Evolutionary conservation across 306 rosid genomes (phyloP).

Genomic region (Prunus fruticosa): DNA sequence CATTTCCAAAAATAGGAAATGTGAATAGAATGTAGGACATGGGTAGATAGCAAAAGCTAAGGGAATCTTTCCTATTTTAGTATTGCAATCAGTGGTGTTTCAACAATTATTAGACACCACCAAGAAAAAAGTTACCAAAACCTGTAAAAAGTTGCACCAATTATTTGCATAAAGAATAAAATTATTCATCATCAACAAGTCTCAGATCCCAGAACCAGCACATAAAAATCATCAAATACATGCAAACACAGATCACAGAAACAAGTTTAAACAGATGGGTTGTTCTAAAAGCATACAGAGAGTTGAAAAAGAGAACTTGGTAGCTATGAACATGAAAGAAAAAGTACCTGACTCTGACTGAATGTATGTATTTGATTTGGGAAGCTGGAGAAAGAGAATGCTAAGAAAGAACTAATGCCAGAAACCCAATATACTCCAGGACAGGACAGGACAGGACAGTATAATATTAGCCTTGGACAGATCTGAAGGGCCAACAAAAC

Average conservation of each 20-base stretch:
- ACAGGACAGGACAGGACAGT: neutral
- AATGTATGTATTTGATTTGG: neutral
- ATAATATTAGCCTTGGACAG: neutral
- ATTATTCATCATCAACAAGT: neutral
- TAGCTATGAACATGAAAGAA: neutral
- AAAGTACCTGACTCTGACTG: neutral
- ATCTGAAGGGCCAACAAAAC: neutral
- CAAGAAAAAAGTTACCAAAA: neutral
- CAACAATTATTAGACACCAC: neutral
- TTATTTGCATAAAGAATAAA: neutral
- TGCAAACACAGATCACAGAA: neutral
- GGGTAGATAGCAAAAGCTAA: conserved; percentile 4
- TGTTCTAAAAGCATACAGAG: neutral
- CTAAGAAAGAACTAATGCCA: neutral
- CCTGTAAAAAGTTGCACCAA: neutral
- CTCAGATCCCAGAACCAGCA: neutral
- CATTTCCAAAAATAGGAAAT: conserved; percentile 19
- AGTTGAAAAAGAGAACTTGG: neutral
- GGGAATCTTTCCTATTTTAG: conserved; percentile 31
- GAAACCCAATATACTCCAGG: neutral
- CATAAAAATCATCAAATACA: neutral
- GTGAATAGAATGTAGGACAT: conserved; percentile 18
- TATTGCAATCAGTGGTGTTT: neutral
- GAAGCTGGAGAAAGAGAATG: neutral
- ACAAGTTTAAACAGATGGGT: neutral